These are phyloP conservation scores for Luzula sylvatica DNA, from an alignment of 176 grass and related monocot genomes.

Conservation along the genomic window DNA sequence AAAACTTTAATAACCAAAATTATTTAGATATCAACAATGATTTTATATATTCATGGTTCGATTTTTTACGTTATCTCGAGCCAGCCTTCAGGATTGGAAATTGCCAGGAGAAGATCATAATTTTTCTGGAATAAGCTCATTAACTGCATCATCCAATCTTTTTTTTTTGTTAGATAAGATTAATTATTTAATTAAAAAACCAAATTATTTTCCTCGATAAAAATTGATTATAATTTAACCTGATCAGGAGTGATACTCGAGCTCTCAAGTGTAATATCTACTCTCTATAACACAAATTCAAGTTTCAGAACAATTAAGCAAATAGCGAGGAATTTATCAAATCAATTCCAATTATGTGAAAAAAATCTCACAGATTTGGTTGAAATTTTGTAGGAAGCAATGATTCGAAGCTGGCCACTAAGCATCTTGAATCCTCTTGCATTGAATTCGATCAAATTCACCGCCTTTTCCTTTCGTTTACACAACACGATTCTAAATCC, in stretches of 20 bases:
- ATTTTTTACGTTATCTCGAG: constrained; percentile 79
- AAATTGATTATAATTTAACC: constrained; percentile 27
- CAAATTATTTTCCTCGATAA: constrained; percentile 1
- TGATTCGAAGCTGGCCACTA: constrained; percentile 66
- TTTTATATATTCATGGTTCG: background rate
- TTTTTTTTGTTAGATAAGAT: background rate
- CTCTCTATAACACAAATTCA: constrained; percentile 50
- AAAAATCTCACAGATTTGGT: constrained; percentile 42
- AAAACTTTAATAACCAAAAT: background rate
- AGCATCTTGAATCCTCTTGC: constrained; percentile 59
- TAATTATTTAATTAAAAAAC: constrained; percentile 1
- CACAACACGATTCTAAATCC: constrained; percentile 74
- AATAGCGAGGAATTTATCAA: background rate
- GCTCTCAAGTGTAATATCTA: constrained; percentile 71
- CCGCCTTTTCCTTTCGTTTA: constrained; percentile 83
- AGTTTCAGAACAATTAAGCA: background rate
- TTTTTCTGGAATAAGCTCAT: constrained; percentile 89
- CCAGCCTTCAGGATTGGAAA: constrained; percentile 93
- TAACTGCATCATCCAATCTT: constrained; percentile 28
- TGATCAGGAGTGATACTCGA: constrained; percentile 75
- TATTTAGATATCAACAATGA: too few relatives aligned
- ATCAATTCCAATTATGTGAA: background rate
- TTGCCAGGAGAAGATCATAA: constrained; percentile 63
- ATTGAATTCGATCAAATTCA: constrained; percentile 72
- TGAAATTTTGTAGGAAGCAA: constrained; percentile 56